A percentile compares a stretch with the other conserved stretches of the same genome.
Evolutionary conservation across 2,329 filamentous ascomycete species (phyloP).

Genomic region (Penicillium sp.): DNA sequence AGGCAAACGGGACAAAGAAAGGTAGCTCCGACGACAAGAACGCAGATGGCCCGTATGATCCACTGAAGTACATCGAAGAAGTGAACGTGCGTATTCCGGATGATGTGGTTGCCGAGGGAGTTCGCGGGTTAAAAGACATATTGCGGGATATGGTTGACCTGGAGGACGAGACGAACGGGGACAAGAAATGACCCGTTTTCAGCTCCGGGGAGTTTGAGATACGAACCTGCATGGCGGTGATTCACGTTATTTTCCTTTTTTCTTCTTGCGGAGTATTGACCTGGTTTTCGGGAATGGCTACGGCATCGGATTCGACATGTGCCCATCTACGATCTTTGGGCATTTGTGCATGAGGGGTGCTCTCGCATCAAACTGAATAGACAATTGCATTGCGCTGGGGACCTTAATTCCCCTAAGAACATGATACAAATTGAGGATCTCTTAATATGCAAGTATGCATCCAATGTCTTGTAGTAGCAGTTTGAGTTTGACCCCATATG

Average conservation of each 20-base stretch:
- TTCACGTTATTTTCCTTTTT: background rate
- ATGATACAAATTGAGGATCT: background rate
- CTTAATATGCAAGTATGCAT: background rate
- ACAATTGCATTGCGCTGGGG: constrained; percentile 18
- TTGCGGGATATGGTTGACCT: constrained; percentile 52
- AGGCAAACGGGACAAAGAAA: constrained; percentile 24
- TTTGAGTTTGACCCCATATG: background rate
- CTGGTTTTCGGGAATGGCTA: constrained; percentile 17
- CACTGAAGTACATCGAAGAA: constrained; percentile 34
- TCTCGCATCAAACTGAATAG: constrained; percentile 20
- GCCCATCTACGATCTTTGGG: constrained; percentile 15
- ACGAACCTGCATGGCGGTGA: constrained; percentile 21
- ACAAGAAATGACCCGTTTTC: constrained; percentile 20
- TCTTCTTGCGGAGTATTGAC: constrained; percentile 16
- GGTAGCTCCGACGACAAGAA: constrained; percentile 19
- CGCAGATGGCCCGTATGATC: constrained; percentile 19
- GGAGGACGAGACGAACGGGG: constrained; percentile 38
- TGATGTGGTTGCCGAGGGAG: constrained; percentile 51
- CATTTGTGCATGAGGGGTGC: constrained; percentile 15
- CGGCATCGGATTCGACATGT: constrained; percentile 14
- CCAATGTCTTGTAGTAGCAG: background rate
- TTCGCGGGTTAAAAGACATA: constrained; percentile 53
- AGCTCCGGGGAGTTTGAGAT: constrained; percentile 1
- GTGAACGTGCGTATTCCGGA: constrained; percentile 52
- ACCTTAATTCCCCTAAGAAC: background rate